phyloP scores from a whole-genome alignment of 495 filamentous ascomycete genomes.

The Talaromyces borbonicus region DNA sequence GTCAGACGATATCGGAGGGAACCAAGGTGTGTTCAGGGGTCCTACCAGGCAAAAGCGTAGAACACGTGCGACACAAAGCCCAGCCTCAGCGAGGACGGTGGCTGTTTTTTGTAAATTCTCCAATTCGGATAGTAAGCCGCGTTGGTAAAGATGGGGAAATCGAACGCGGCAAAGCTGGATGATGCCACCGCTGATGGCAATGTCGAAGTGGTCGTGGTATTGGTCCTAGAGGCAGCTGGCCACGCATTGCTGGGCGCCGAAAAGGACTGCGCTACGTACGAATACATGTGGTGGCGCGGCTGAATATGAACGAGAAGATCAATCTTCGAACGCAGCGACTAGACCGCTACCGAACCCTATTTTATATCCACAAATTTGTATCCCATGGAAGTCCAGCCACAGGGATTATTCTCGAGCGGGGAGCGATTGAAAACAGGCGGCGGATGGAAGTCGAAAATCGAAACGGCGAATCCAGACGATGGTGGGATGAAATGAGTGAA shows the following conservation, averaged over 20 bases:
- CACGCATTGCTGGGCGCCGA: slow-evolving; percentile 3
- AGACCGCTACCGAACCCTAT: too few relatives aligned
- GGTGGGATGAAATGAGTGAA: too few relatives aligned
- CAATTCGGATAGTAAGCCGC: slow-evolving; percentile 89
- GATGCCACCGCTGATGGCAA: slow-evolving; percentile 16
- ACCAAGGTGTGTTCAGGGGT: slow-evolving; percentile 2
- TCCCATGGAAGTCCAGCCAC: too few relatives aligned
- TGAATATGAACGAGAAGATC: slow-evolving; percentile 14
- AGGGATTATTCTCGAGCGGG: too few relatives aligned
- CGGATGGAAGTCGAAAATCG: too few relatives aligned
- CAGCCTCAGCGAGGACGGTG: slow-evolving; percentile 67
- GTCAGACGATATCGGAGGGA: not conserved
- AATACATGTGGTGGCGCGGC: slow-evolving; percentile 10
- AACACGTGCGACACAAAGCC: slow-evolving; percentile 67
- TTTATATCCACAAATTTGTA: too few relatives aligned
- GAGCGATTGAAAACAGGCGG: too few relatives aligned
- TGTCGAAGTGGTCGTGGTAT: slow-evolving; percentile 13
- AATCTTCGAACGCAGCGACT: too few relatives aligned
- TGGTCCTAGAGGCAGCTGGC: slow-evolving; percentile 13
- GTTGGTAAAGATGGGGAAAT: slow-evolving; percentile 46
- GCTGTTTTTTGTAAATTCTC: slow-evolving; percentile 65
- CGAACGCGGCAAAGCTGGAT: slow-evolving; percentile 16
- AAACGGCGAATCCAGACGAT: too few relatives aligned
- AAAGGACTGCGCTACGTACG: slow-evolving; percentile 2
- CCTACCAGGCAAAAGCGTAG: slow-evolving; percentile 74